Base-by-base conservation (phyloP, 768 basidiomycete genomes). In the Cyclocybe cylindracea region DNA sequence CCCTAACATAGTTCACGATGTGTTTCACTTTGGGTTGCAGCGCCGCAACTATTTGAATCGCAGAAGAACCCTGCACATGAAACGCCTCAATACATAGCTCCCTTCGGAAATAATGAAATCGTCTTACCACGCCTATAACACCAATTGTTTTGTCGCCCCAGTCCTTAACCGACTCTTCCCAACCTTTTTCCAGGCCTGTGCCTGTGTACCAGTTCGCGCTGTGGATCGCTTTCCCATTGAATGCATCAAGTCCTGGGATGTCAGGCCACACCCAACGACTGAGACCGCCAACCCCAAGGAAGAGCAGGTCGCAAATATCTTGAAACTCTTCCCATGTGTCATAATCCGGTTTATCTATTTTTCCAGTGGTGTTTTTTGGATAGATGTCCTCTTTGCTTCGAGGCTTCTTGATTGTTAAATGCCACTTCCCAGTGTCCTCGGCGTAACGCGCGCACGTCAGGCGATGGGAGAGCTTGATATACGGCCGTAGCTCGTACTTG, bases 221-320 rank as follows among this genome's bases (percentile, higher is more conserved):
- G 57, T 90, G 87, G 1, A 85, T 66, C 10, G 86, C 63, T 44
- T 68, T 72, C 4, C 87, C 87, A 53, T 76, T 68, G 66, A 84
- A 89, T 7, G 64, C 69, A 11, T 80, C 66, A 29, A 87, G 62
- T 3, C 85, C 86, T 7, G 70, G 63, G 39, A 88, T 85, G 39
- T 84, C 77, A 2, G 87, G 87, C 87, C 85, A 87, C 24, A 75
- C 70, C 84, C 84, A 87, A 6, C 80, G 66, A 44, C 79, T 83
- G 40, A 85, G 62, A 9, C 56, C 56, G 4, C 84, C 84, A 14
- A 78, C 64, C n/a, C 76, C 78, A 10, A 77, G 78, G 44, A 88
- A 74, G 34, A 87, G 70, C 0, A 86, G 69, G 52, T 87, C 84
- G 2, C 77, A 78, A 0, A 62, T 70, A 55, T 85, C 84, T 19